Evolutionary conservation across 176 grass and related monocot genomes (phyloP), one percentile per base, ranked within the genome.

Genomic region (Phyllostachys edulis): DNA sequence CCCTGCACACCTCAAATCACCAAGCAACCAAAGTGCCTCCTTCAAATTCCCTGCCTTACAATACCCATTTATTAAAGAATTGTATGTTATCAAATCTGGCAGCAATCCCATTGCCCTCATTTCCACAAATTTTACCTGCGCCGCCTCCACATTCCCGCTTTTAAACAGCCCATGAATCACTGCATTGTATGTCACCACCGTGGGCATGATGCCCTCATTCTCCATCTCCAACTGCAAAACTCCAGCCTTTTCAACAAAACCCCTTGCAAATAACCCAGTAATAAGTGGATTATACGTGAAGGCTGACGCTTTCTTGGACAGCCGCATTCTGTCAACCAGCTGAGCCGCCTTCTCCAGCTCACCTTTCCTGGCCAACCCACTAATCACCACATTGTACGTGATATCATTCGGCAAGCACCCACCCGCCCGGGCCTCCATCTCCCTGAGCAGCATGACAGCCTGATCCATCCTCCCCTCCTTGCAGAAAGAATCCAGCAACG

Each of bases 271-370:
- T 52, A 88, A 79, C 10, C 78, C 71, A 20, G 85, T 79, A 73
- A 94, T 93, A 60, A 93, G 75, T 84, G 94, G 87, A 63, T 86
- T 91, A 73, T 86, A 97, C 1, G 78, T 97, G 29, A 86, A 86
- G 46, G 83, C 16, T 32, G 94, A 90, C 0, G 74, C 74, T 67
- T 82, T 82, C 45, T 88, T 86, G 29, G 61, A 89, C 18, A 65
- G 8, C 14, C 82, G 20, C 86, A 91, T 49, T 63, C 84, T 91
- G 7, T 89, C 81, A 71, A 96, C 80, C 62, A 96, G 79, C 62
- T 82, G 65, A 66, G 60, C 6, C 0, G 88, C 91, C 81, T 89
- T 85, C 14, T 88, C 73, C 21, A 93, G 67, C 69, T 90, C 69
- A 44, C 84, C 89, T 67, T 85, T 83, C 81, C 82, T 90, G 7